These are phyloP conservation scores for Colletotrichum theobromicola DNA, from an alignment of 2,329 filamentous ascomycete genomes.

Conservation along the genomic window DNA sequence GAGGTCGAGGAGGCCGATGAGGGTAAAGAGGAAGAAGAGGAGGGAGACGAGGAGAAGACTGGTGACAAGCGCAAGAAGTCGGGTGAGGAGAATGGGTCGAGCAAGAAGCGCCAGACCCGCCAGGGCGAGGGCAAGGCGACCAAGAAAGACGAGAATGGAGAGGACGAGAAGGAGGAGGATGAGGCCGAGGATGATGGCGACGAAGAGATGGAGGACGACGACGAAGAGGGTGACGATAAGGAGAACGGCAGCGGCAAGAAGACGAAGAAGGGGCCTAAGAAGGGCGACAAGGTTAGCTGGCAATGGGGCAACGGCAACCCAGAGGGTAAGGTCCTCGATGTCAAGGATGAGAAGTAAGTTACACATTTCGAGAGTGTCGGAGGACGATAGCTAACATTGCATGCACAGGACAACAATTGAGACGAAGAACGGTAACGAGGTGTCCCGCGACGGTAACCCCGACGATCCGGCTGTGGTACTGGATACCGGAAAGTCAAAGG, in stretches of 20 bases:
- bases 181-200: constrained; percentile 17
- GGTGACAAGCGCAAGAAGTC: constrained; percentile 18
- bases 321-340: constrained; percentile 48
- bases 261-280: constrained; percentile 36
- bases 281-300: constrained; percentile 51
- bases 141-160: constrained; percentile 8
- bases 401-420: constrained; percentile 36
- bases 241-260: constrained; percentile 13
- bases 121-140: constrained; percentile 24
- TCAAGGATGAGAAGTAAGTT: constrained; percentile 45
- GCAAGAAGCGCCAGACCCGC: constrained; percentile 25
- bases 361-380: no score
- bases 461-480: constrained; percentile 49
- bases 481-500: constrained; percentile 42
- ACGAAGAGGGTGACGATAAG: constrained; percentile 8
- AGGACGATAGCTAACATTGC: not conserved
- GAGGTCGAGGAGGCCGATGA: constrained; percentile 25
- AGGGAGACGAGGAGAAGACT: constrained; percentile 25
- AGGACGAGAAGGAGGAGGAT: constrained; percentile 16
- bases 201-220: constrained; percentile 15
- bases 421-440: constrained; percentile 47
- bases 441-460: constrained; percentile 41
- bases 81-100: constrained; percentile 22
- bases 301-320: constrained; percentile 50
- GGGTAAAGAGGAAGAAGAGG: constrained; percentile 19